Conservation (phyloP, 768 basidiomycete genomes). For the Lactarius akahatsu region DNA sequence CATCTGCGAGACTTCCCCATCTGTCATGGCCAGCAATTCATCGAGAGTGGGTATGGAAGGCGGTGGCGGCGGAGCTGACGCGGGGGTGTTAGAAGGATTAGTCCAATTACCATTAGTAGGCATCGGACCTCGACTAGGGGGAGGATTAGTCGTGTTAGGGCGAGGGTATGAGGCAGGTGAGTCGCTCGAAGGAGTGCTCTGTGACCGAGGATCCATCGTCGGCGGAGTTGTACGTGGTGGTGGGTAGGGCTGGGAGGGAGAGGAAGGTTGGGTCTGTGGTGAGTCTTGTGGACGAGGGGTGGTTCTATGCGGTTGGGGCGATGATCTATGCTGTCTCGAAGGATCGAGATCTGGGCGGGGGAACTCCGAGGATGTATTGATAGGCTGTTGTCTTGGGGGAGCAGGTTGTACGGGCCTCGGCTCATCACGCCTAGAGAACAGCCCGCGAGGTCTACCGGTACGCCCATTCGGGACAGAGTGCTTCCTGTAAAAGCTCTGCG, state of each 20-base stretch:
- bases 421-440: slow-evolving; percentile 46
- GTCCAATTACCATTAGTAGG: slow-evolving; percentile 12
- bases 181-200: slow-evolving; percentile 2
- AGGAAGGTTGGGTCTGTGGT: slow-evolving; percentile 30
- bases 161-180: slow-evolving; percentile 1
- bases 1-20: slow-evolving; percentile 55
- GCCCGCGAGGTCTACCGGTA: slow-evolving; percentile 36
- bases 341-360: slow-evolving; percentile 33
- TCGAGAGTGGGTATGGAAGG: slow-evolving; percentile 57
- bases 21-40: slow-evolving; percentile 61
- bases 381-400: slow-evolving; percentile 30
- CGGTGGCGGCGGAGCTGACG: slow-evolving; percentile 17
- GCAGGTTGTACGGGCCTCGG: slow-evolving; percentile 31
- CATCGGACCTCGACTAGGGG: slow-evolving; percentile 6
- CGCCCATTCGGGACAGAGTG: slow-evolving; percentile 56
- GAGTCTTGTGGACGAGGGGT: slow-evolving; percentile 33
- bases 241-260: slow-evolving; percentile 27
- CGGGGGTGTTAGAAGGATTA: slow-evolving; percentile 4
- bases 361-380: slow-evolving; percentile 19
- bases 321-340: slow-evolving; percentile 31
- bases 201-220: slow-evolving; percentile 16
- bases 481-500: slow-evolving; percentile 57
- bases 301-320: slow-evolving; percentile 29
- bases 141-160: slow-evolving; percentile 5
- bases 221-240: slow-evolving; percentile 28